Base-by-base conservation (phyloP, 2,329 filamentous ascomycete species). In the Coniochaeta pulveracea region DNA sequence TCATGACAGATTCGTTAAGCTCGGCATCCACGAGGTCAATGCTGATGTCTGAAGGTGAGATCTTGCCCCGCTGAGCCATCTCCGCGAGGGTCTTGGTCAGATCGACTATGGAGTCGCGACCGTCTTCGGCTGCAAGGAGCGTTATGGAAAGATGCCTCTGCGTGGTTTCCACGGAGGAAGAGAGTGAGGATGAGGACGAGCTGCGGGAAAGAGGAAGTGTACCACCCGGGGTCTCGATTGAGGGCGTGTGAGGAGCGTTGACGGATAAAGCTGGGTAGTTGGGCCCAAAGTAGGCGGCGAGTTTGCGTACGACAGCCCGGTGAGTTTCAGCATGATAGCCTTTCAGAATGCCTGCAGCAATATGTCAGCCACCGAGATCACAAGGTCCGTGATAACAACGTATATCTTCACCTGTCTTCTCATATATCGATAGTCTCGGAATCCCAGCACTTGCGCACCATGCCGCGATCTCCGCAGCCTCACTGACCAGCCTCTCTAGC, bases 391-490 rank as follows among this genome's bases (percentile, higher is more conserved):
- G 6, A 17, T 9, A 2, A 11, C 12, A 5, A 8, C 14, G 15
- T 6, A 21, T 23, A 12, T 36, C 43, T 70, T 33, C 65, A 93
- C 88, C 89, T 40, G 80, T 91, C 56, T 76, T 80, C 58, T 98
- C 91, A 52, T 98, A 98, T 18, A 98, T 68, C 31, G 86, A 94
- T 44, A 98, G 63, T 55, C 80, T 74, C 10, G 83, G 79, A 40
- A 98, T 93, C 6, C 86, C 86, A 16, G 85, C 83, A 49, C 85
- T 85, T 18, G 85, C 80, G 52, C 83, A 91, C 91, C 91, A 98
- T 3, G 89, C 89, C 14, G 84, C 78, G 40, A 98, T 72, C 54
- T 98, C 91, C 25, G 88, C 82, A 10, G 85, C 82, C 58, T 98
- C 86, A 47, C 93, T 85, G 48, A 96, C 76, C 39, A 98, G 59